Evolutionary conservation across 495 filamentous ascomycete species (phyloP).

Genomic region (Jackrogersella multiformis): DNA sequence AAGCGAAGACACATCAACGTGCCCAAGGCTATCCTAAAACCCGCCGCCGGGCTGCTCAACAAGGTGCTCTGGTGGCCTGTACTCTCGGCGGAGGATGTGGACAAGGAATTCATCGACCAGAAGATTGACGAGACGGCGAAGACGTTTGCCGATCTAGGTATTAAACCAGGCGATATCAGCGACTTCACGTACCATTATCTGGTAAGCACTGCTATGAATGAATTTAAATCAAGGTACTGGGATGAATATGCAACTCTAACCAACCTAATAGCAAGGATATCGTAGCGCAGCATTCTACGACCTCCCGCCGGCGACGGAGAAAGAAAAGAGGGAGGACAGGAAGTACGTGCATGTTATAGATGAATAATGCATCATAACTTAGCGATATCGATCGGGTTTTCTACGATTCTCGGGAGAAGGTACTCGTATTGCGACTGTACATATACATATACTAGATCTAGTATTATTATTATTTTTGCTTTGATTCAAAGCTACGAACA

Average conservation of each 20-base stretch:
- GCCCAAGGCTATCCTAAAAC: slow-evolving; percentile 80
- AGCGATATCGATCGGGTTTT: slow-evolving; percentile 16
- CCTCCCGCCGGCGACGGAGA: slow-evolving; percentile 91
- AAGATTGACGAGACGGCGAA: slow-evolving; percentile 89
- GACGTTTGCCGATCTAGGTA: slow-evolving; percentile 93
- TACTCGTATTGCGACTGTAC: slow-evolving; percentile 49
- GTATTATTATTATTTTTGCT: slow-evolving; percentile 39
- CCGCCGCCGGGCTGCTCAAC: slow-evolving; percentile 76
- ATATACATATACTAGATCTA: slow-evolving; percentile 57
- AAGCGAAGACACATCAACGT: slow-evolving; percentile 90
- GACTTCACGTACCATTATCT: slow-evolving; percentile 90
- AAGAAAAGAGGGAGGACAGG: slow-evolving; percentile 92
- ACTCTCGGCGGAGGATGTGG: slow-evolving; percentile 84
- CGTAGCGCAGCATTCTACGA: slow-evolving; percentile 86
- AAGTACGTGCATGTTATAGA: slow-evolving; percentile 96
- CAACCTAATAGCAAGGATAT: slow-evolving; percentile 74
- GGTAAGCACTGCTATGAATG: slow-evolving; percentile 64
- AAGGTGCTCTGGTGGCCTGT: slow-evolving; percentile 86
- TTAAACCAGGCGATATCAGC: slow-evolving; percentile 83
- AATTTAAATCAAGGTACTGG: too few relatives aligned
- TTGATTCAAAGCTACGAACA: slow-evolving; percentile 41
- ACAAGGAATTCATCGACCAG: slow-evolving; percentile 95
- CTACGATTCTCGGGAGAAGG: slow-evolving; percentile 17
- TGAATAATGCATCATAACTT: slow-evolving; percentile 64
- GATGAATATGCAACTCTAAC: slow-evolving; percentile 37